Evolutionary conservation across 306 rosid species (phyloP), one percentile per base, ranked within the genome.

Genomic region (Cicer cuneatum): DNA sequence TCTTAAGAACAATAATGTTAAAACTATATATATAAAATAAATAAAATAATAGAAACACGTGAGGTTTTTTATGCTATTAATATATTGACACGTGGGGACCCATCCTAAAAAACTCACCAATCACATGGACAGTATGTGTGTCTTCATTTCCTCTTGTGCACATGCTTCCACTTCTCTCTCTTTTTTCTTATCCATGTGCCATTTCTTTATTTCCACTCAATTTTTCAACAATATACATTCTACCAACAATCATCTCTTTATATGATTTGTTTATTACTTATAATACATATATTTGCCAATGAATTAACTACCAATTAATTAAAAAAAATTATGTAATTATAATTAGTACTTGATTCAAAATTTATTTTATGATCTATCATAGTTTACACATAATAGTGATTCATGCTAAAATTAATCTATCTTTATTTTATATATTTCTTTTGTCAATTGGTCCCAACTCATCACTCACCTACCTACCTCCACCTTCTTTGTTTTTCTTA

Each of bases 151-250:
- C 33, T 12, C 14, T 57, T 18, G 0, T 7, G 39, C 70, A 73
- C 71, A 74, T 74, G 78, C 71, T 19, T 16, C 38, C 33, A 2
- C 16, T 43, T 19, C 39, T 45, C 39, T 21, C 19, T 39, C 37
- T 8, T 21, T 29, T 40, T 52, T 51, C 79, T 64, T 41, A 10
- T 24, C 73, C 73, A 65, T 53, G 66, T 75, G 73, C 57, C n/a
- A n/a, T 64, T 64, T 64, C 39, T 65, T 66, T 65, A 49, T 63
- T 49, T 64, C 35, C 61, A 74, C 59, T 73, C 69, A 33, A 21
- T 46, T 45, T 62, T 33, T 67, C 53, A 39, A 61, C 43, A 13
- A 35, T n/a, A 7, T 1, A 56, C 6, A 10, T 57, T 24, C 39
- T 57, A 57, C 24, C 13, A 54, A 2, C 6, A 19, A 19, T 5